Evolutionary conservation across 441 rosid species (phyloP).

Genomic region (Eutrema salsugineum): DNA sequence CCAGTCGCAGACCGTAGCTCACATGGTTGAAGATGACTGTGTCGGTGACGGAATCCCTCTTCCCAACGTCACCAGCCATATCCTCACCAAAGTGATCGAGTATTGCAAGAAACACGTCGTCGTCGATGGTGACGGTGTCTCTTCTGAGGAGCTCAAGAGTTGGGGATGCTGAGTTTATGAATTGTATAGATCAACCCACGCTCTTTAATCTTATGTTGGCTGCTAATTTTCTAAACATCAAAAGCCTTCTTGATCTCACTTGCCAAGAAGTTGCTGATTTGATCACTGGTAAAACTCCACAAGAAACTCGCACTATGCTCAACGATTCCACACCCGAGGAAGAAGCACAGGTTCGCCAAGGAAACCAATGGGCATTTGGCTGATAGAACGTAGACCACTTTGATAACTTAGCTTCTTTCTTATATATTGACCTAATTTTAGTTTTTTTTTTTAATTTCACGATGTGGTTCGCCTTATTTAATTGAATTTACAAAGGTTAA

Average conservation of each 20-base stretch:
- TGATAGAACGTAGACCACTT: no score
- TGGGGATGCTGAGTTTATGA: conserved; percentile 22
- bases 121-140: background rate
- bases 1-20: background rate
- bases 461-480: no score
- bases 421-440: no score
- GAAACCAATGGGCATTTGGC: background rate
- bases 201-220: background rate
- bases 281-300: no score
- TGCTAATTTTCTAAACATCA: background rate
- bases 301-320: background rate
- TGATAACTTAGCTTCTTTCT: no score
- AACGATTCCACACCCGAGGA: background rate
- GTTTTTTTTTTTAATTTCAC: no score
- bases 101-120: background rate
- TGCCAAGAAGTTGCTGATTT: background rate
- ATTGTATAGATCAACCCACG: background rate
- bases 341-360: background rate
- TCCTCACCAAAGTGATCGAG: background rate
- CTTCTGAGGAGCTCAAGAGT: background rate
- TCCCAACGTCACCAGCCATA: background rate
- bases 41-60: background rate
- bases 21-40: background rate
- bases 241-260: background rate
- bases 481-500: no score